phyloP scores from a whole-genome alignment of 2,329 filamentous ascomycete species.

The Fusarium kyushuense region DNA sequence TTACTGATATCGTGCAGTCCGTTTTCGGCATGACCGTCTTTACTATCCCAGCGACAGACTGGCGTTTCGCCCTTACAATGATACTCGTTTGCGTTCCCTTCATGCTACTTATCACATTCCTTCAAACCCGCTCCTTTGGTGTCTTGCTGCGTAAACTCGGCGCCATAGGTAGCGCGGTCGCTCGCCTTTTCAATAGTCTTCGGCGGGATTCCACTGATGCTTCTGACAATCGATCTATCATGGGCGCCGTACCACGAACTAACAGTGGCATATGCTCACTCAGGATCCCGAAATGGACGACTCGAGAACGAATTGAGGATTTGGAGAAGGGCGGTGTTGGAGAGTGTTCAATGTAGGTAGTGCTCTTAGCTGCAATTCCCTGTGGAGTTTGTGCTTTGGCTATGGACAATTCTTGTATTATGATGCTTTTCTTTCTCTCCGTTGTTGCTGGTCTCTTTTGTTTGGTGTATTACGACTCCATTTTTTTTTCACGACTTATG shows the following conservation, averaged over 20 bases:
- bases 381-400: not conserved
- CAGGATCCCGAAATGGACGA: constrained; percentile 26
- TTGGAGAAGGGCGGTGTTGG: constrained; percentile 17
- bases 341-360: constrained; percentile 11
- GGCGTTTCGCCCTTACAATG: constrained; percentile 68
- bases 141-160: constrained; percentile 42
- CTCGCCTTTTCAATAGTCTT: constrained; percentile 8
- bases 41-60: constrained; percentile 56
- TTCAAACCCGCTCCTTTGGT: constrained; percentile 58
- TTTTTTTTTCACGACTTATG: constrained; percentile 14
- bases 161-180: constrained; percentile 13
- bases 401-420: constrained; percentile 4
- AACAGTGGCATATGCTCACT: constrained; percentile 12
- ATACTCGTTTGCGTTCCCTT: constrained; percentile 70
- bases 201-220: constrained; percentile 33
- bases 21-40: constrained; percentile 68
- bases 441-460: not conserved
- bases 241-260: constrained; percentile 10
- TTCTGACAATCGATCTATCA: constrained; percentile 41
- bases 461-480: constrained; percentile 2
- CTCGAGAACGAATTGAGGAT: constrained; percentile 15
- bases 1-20: constrained; percentile 49
- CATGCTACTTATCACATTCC: constrained; percentile 59
- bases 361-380: not conserved
- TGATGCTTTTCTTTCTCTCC: not conserved